Evolutionary conservation across 164 flowering plant genomes (phyloP), one percentile per base, ranked within the genome.

Genomic region (Chimonanthus praecox): DNA sequence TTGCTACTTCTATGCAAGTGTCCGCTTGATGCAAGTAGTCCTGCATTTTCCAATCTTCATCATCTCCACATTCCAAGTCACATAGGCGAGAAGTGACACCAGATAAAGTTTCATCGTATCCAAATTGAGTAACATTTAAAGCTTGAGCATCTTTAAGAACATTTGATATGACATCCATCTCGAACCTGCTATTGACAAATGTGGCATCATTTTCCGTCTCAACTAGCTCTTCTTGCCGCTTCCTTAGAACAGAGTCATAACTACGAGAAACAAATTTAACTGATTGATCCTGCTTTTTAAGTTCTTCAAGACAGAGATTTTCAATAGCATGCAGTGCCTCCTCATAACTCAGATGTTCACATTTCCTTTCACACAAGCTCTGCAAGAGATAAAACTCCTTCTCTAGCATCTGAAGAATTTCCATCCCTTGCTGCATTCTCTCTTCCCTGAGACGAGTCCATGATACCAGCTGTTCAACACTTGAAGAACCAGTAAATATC

Each of bases 11-110:
- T 47, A 92, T 76, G 74, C 89, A 86, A 74, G 89, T 80, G 73
- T 94, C 92, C 76, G 86, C 76, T 82, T 90, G 95, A 77, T 87
- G 90, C 73, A 85, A 60, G 71, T 77, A 87, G 75, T 93, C 95
- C 78, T 85, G 91, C 50, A 84, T 78, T 81, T 86, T 89, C 95
- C 95, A 88, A 73, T 90, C 92, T 70, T 82, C 89, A 58, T 86
- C 90, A 82, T 90, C 92, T 46, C 95, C 93, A 78, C 88, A 70
- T 81, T 91, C 98, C 80, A 89, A 67, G 83, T 93, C 97, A 83
- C 86, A 85, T 11, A 87, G 75, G 73, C 85, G 94, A 83, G 92
- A 85, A 78, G 80, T 75, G 58, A 84, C 79, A 61, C 87, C 88
- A 72, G 75, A 77, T 71, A 87, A 87, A 77, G 84, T 75, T 65